phyloP scores from a whole-genome alignment of 257 asterid genomes.

The Lycium barbarum region DNA sequence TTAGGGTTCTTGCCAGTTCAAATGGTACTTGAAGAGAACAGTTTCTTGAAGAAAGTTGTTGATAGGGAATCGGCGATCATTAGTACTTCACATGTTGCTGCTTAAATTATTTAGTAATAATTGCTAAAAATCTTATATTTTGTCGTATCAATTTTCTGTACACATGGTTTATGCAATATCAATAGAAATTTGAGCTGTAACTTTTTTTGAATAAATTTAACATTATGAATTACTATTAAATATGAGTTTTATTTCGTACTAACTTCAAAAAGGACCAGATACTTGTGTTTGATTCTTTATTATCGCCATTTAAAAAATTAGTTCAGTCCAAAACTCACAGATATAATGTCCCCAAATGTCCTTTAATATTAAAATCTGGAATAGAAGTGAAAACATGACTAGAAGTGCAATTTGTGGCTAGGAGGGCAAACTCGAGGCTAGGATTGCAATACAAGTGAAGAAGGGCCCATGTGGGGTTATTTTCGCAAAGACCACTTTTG shows the following conservation, averaged over 20 bases:
- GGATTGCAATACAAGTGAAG: too few species aligned
- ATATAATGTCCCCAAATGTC: too few species aligned
- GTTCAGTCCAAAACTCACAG: too few species aligned
- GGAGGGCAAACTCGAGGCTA: too few species aligned
- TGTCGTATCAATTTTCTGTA: neutral
- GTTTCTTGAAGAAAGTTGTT: slow-evolving; percentile 16
- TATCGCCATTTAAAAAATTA: too few species aligned
- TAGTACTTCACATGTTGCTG: too few species aligned
- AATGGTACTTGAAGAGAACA: neutral
- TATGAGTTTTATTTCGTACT: neutral
- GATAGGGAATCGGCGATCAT: neutral
- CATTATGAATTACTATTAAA: neutral
- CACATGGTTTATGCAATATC: neutral
- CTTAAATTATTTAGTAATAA: neutral
- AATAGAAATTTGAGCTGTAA: neutral
- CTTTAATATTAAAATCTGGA: too few species aligned
- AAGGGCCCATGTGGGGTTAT: too few species aligned
- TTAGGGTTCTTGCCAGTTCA: too few species aligned
- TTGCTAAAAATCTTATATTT: neutral
- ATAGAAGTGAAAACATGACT: too few species aligned
- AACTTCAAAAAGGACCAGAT: neutral
- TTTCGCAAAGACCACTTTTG: too few species aligned
- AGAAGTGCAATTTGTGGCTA: too few species aligned
- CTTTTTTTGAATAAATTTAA: neutral
- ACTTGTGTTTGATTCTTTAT: neutral